Conservation (phyloP, 2,329 filamentous ascomycete genomes). For the Torrubiella hemipterigena region DNA sequence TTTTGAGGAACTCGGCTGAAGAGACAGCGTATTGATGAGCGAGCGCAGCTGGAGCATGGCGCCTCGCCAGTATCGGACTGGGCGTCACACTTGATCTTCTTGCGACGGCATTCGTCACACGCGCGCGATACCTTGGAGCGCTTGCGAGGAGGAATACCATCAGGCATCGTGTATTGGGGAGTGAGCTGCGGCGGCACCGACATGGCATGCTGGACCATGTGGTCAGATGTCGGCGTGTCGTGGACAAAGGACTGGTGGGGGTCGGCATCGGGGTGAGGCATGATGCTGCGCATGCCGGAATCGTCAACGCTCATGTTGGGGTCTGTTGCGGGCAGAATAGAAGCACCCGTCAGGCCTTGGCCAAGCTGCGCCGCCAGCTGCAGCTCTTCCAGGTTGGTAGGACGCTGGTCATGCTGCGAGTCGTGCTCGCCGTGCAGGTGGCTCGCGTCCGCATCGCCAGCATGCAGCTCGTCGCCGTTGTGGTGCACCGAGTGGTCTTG, state of each 20-base stretch:
- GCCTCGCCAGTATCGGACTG: slow-evolving; percentile 60
- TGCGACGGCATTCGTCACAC: slow-evolving; percentile 79
- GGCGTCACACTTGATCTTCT: slow-evolving; percentile 85
- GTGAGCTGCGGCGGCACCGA: slow-evolving; percentile 23
- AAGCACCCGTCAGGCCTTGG: slow-evolving; percentile 35
- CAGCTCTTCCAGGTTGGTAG: slow-evolving; percentile 41
- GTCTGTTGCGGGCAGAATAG: slow-evolving; percentile 36
- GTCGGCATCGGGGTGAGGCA: slow-evolving; percentile 28
- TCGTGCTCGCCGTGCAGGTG: slow-evolving; percentile 19
- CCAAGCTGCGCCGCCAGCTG: slow-evolving; percentile 47
- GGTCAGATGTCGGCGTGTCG: slow-evolving; percentile 21
- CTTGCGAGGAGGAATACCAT: slow-evolving; percentile 58
- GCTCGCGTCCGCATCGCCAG: slow-evolving; percentile 14
- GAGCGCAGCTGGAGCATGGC: slow-evolving; percentile 71
- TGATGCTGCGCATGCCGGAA: slow-evolving; percentile 27
- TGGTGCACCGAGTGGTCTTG: slow-evolving; percentile 12
- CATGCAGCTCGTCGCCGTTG: slow-evolving; percentile 2
- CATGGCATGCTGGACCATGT: slow-evolving; percentile 23
- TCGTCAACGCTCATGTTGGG: slow-evolving; percentile 31
- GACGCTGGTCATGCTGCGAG: slow-evolving; percentile 28
- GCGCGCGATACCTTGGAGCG: slow-evolving; percentile 78
- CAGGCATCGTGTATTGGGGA: slow-evolving; percentile 30
- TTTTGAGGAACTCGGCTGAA: slow-evolving; percentile 86
- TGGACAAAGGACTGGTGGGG: slow-evolving; percentile 25
- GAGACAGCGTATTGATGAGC: slow-evolving; percentile 63